These are phyloP conservation scores for Backusella tuberculispora DNA, from an alignment of 192 early-diverging fungal genomes.

Conservation along the genomic window DNA sequence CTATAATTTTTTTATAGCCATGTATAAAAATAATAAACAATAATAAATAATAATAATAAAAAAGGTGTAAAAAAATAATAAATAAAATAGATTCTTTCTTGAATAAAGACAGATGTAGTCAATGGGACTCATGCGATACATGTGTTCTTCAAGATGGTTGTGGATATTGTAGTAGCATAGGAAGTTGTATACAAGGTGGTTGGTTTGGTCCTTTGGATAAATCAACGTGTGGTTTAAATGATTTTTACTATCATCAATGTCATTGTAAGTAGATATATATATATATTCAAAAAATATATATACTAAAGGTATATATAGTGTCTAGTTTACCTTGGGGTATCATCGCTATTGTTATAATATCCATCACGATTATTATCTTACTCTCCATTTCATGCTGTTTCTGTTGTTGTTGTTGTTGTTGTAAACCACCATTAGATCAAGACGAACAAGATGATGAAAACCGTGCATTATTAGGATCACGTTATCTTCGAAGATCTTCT, in stretches of 20 bases:
- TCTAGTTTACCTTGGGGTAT: conserved; percentile 17
- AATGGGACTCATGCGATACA: not conserved
- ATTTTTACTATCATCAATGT: conserved; percentile 25
- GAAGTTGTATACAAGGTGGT: conserved; percentile 10
- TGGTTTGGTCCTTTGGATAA: conserved; percentile 27
- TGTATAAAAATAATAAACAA: no score
- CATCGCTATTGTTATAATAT: not conserved
- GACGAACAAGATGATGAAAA: conserved; percentile 17
- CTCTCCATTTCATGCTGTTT: not conserved
- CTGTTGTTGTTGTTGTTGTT: conserved; percentile 15
- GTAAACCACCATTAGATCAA: not conserved
- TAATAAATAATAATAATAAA: no score
- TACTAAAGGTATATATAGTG: not conserved
- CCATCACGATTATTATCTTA: not conserved
- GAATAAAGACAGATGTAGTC: conserved; percentile 2
- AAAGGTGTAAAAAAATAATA: no score
- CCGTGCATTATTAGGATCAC: not conserved
- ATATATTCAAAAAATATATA: not conserved
- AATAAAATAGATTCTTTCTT: not conserved
- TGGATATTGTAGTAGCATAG: conserved; percentile 20
- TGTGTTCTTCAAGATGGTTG: conserved; percentile 24
- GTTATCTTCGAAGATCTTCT: conserved; percentile 2
- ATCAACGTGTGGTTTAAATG: not conserved
- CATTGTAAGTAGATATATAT: conserved; percentile 3
- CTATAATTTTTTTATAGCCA: no score